Conservation (phyloP, 257 asterid species). For the Primulina eburnea region DNA sequence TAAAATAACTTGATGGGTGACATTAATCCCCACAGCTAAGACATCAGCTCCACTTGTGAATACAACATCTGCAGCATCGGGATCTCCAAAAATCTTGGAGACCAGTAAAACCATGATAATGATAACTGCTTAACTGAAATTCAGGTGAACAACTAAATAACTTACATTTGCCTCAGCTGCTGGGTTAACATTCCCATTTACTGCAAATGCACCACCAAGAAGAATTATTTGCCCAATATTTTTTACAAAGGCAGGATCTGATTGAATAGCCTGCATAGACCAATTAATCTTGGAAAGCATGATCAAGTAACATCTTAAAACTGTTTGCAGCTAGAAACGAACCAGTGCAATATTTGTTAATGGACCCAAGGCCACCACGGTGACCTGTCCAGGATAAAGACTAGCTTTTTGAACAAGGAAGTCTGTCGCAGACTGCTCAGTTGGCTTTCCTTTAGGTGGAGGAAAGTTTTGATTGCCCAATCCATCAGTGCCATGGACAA, state of each 20-base stretch:
- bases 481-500: slow-evolving; percentile 97
- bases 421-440: slow-evolving; percentile 69
- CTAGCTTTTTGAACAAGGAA: slow-evolving; percentile 72
- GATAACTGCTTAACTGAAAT: slow-evolving; percentile 15
- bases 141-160: slow-evolving; percentile 22
- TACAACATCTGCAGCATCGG: slow-evolving; percentile 96
- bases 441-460: slow-evolving; percentile 76
- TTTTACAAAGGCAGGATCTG: slow-evolving; percentile 73
- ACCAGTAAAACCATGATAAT: slow-evolving; percentile 24
- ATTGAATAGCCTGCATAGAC: slow-evolving; percentile 73
- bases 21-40: slow-evolving; percentile 84
- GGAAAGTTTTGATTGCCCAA: slow-evolving; percentile 98
- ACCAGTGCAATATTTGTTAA: slow-evolving; percentile 90
- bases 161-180: slow-evolving; percentile 98
- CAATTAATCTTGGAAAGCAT: slow-evolving; percentile 18
- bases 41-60: slow-evolving; percentile 98
- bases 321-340: slow-evolving; percentile 30
- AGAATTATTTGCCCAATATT: slow-evolving; percentile 79
- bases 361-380: slow-evolving; percentile 98
- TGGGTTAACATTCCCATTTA: slow-evolving; percentile 94
- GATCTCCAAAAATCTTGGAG: slow-evolving; percentile 89
- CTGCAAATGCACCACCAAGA: slow-evolving; percentile 98
- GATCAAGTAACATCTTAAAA: slow-evolving; percentile 6
- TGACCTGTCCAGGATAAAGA: slow-evolving; percentile 76
- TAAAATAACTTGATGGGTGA: slow-evolving; percentile 91